Base-by-base conservation (phyloP, 2,329 filamentous ascomycete species). In the Penicillium decumbens region DNA sequence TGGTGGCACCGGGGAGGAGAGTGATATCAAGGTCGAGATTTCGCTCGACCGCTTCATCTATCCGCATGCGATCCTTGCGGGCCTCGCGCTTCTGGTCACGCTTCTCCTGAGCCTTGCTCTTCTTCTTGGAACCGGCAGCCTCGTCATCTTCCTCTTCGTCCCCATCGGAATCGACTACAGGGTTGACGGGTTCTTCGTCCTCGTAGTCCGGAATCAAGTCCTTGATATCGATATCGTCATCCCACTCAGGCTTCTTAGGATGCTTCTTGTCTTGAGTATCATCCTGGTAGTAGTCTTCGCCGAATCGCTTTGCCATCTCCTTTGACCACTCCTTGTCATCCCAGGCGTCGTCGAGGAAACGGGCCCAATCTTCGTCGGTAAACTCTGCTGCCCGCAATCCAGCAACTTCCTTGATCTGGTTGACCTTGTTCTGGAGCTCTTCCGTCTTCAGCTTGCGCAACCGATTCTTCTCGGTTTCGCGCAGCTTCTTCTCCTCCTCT, bases 191-290 rank as follows among this genome's bases (percentile, higher is more conserved):
- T 72, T 81, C 81, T 24, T 88, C 86, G n/a, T 89, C 87, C 18
- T 88, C 82, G 65, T 95, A 95, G 53, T 95, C 89, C 1, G 89
- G 90, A 25, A 95, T 75, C 43, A 96, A 79, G 68, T 95, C 92
- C 53, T 87, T 89, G 74, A 98, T 97, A 66, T 97, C 91, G 61
- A 98, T 96, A 66, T 98, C 93, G 64, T 97, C 90, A 62, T 96
- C 89, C 87, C 92, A 98, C 55, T 83, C 88, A 8, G 89, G 89
- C 73, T 95, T 95, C 77, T 88, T 89, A 8, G 80, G 72, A 56
- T 78, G 84, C 67, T 81, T 83, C 47, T 43, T 65, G 49, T 41
- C 52, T 58, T 63, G 77, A n/a, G 66, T 74, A 6, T 71, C 77
- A 3, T 74, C 71, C 43, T 85, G 80, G 62, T 98, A 98, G 74